Evolutionary conservation across 2,329 filamentous ascomycete genomes (phyloP), one percentile per base, ranked within the genome.

Genomic region (Fusarium albidum): DNA sequence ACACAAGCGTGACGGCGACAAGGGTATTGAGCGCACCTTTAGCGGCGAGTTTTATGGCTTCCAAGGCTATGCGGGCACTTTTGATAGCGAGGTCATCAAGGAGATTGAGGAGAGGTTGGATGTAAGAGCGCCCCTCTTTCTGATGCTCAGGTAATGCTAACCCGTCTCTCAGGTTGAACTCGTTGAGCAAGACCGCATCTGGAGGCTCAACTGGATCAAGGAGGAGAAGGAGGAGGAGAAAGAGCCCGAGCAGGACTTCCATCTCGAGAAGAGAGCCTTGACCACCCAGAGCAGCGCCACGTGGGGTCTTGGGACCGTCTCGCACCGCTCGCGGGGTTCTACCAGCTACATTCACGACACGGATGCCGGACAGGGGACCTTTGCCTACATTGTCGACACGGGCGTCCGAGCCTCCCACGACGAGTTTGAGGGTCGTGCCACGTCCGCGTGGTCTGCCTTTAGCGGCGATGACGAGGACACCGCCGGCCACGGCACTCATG

Each of bases 351-450:
- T 78, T 41, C 84, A 82, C 57, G 81, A 84, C 65, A 72, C 71
- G 48, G 72, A 71, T 14, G 79, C 79, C 35, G 66, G 66, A 10
- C 39, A 45, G 38, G 79, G 77, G 31, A 82, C 82, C 61, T 86
- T 81, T 27, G 81, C 79, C 38, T 89, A 83, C 68, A 71, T 89
- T 17, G 79, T 89, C 39, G 86, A 89, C 70, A 87, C 84, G 5
- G 86, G 86, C 61, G 82, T 88, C 59, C 73, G 73, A 39, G 72
- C 74, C 17, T 75, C 77, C 6, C 86, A 89, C 71, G 63, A 65
- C 29, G 77, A 84, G 66, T 85, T 82, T 63, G 74, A 78, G 63
- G 79, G 79, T 31, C 79, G 82, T 47, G 83, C 82, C n/a, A 71
- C 38, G 9, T 44, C 50, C 12, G 68, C 52, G 26, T 71, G 44